Evolutionary conservation across 169 alveolate species (phyloP), one percentile per base, ranked within the genome.

Genomic region (Plasmodium gonderi): DNA sequence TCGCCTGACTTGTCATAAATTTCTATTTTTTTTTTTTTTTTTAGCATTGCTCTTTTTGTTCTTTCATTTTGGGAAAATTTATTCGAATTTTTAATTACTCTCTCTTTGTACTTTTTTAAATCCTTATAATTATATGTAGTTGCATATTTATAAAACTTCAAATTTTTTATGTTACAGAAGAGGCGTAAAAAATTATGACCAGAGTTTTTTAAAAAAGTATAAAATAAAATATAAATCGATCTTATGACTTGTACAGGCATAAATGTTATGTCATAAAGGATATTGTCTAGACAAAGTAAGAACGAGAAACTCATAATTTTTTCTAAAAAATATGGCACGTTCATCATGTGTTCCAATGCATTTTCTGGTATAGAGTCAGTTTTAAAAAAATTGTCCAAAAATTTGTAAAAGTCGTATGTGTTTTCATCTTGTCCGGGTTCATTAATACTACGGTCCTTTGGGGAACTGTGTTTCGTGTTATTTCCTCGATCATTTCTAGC

Each of bases 241-340:
- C 93, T 23, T 3, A 75, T 60, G 5, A 74, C 87, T 93, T 95
- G 97, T 26, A 95, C 60, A 26, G 97, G 97, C 96, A 94, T 92
- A 45, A 95, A 81, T 1, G 97, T 95, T 54, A 95, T 42, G 49
- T 95, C 97, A 69, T 94, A 95, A 9, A 95, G 51, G 74, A 93
- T 67, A 40, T 96, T 82, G 72, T 95, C 97, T 44, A 95, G n/a
- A 83, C 96, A 95, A 26, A 92, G 72, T 14, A 90, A 31, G 17
- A 95, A 80, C 3, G 97, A 94, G 44, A 91, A 90, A 45, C 81
- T 90, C 94, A 95, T 94, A 1, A 95, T 40, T 81, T 91, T 81
- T 77, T 95, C 97, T 51, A 94, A 78, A 72, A 76, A 91, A 40
- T 60, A 45, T 20, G 97, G 97, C 33, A 95, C 91, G 54, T 74